Evolutionary conservation across 371 early-diverging fungal genomes (phyloP).

Genomic region (Mortierella sp.): DNA sequence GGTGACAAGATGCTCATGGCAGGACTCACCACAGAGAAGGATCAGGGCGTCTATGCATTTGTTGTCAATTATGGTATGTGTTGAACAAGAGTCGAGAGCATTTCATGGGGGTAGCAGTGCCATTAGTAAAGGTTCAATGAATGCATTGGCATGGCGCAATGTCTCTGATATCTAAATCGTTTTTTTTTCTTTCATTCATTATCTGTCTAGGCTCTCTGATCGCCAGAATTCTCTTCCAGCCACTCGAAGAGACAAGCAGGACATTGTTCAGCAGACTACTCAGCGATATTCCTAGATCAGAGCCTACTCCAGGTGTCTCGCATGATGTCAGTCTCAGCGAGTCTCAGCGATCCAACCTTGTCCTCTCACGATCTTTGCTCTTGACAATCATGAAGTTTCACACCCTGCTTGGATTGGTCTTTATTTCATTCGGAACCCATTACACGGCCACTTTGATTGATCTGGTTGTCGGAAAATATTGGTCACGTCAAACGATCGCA

Average conservation of each 20-base stretch:
- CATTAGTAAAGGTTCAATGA: neutral
- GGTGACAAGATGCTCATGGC: constrained; percentile 94
- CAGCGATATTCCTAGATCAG: constrained; percentile 19
- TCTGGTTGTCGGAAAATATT: constrained; percentile 72
- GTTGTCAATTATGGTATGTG: constrained; percentile 85
- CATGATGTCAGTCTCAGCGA: neutral
- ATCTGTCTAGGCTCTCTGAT: constrained; percentile 79
- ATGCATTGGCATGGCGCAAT: too few relatives aligned
- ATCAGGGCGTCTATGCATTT: constrained; percentile 87
- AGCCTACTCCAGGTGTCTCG: neutral
- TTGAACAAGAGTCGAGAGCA: too few relatives aligned
- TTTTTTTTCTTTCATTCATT: constrained; percentile 4
- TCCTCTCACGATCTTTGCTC: constrained; percentile 66
- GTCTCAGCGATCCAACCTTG: constrained; percentile 24
- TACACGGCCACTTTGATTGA: constrained; percentile 81
- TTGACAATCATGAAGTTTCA: constrained; percentile 79
- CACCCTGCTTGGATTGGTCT: constrained; percentile 79
- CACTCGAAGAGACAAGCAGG: constrained; percentile 91
- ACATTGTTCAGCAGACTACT: constrained; percentile 80
- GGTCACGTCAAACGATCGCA: constrained; percentile 65
- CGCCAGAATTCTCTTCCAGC: constrained; percentile 91
- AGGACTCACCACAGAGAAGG: constrained; percentile 60
- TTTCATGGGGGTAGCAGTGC: neutral
- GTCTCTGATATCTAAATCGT: constrained; percentile 4
- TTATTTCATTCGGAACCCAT: constrained; percentile 85